Evolutionary conservation across 2,329 filamentous ascomycete species (phyloP).

Genomic region (Alternaria novae-zelandiae): DNA sequence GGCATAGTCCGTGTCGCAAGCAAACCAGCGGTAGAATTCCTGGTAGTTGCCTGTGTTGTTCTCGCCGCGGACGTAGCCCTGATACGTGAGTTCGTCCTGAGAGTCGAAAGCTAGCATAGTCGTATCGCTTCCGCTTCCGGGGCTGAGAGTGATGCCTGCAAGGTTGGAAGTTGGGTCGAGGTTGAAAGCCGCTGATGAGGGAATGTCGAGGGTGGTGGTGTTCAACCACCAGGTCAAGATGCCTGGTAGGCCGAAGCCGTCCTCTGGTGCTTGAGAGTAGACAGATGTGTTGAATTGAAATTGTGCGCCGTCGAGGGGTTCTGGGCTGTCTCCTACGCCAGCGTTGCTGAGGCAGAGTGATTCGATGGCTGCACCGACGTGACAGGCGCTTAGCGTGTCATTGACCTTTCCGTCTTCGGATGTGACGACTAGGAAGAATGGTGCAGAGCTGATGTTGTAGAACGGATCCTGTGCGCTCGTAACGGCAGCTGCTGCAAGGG

Average conservation of each 20-base stretch:
- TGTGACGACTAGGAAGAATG: slow-evolving; percentile 53
- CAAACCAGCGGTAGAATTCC: slow-evolving; percentile 53
- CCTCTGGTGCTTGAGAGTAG: slow-evolving; percentile 15
- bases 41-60: slow-evolving; percentile 23
- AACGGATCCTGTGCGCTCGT: slow-evolving; percentile 35
- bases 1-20: slow-evolving; percentile 51
- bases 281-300: slow-evolving; percentile 47
- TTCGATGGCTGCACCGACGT: slow-evolving; percentile 58
- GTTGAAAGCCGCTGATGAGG: slow-evolving; percentile 46
- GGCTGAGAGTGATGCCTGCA: slow-evolving; percentile 51
- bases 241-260: slow-evolving; percentile 32
- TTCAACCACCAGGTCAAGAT: slow-evolving; percentile 49
- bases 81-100: slow-evolving; percentile 48
- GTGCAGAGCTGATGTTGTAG: slow-evolving; percentile 49
- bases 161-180: slow-evolving; percentile 51
- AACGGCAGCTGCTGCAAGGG: slow-evolving; percentile 31
- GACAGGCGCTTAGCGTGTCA: slow-evolving; percentile 53
- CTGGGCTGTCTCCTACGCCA: slow-evolving; percentile 24
- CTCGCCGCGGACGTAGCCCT: slow-evolving; percentile 50
- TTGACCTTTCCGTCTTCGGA: slow-evolving; percentile 50
- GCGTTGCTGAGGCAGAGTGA: slow-evolving; percentile 50
- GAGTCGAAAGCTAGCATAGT: slow-evolving; percentile 51
- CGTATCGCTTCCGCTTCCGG: slow-evolving; percentile 28
- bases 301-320: slow-evolving; percentile 21
- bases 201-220: not conserved